Percentiles rank a stretch among this genome's conserved stretches.
These are phyloP conservation scores for Phlebiopsis gigantea DNA, from an alignment of 768 basidiomycete species.

Conservation along the genomic window DNA sequence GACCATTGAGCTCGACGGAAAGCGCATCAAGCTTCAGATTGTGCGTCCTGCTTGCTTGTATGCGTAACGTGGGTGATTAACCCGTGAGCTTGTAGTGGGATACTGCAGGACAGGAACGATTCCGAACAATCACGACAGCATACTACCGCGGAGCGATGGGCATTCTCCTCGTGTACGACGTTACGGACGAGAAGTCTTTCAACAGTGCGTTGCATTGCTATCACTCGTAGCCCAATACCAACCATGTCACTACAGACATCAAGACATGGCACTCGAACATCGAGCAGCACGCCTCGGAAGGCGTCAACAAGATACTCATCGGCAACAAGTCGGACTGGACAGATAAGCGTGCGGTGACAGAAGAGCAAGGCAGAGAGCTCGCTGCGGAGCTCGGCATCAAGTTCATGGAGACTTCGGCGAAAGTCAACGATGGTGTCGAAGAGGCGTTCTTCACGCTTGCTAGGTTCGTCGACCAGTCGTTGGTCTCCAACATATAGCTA, in stretches of 20 bases:
- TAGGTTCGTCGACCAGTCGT: conserved; percentile 48
- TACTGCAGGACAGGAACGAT: conserved; percentile 97
- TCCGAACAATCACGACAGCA: conserved; percentile 96
- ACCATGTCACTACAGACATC: conserved; percentile 60
- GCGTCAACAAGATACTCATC: conserved; percentile 98
- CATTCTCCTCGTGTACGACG: conserved; percentile 97
- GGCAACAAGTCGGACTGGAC: conserved; percentile 99
- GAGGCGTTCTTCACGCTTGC: conserved; percentile 98
- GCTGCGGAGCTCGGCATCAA: conserved; percentile 92
- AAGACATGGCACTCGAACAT: conserved; percentile 98
- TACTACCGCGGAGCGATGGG: conserved; percentile 99
- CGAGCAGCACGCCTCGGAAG: conserved; percentile 97
- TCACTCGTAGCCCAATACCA: conserved; percentile 12
- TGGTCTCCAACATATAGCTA: background rate
- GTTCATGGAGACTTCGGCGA: conserved; percentile 98
- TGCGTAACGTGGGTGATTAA: background rate
- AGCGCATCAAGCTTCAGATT: conserved; percentile 98
- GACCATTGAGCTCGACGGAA: conserved; percentile 96
- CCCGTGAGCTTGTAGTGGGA: conserved; percentile 71
- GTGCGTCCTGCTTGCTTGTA: conserved; percentile 41
- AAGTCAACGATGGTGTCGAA: conserved; percentile 96
- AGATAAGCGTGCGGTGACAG: conserved; percentile 89
- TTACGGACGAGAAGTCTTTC: conserved; percentile 92
- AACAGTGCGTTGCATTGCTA: conserved; percentile 62
- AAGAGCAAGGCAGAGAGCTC: conserved; percentile 87